Evolutionary conservation across 805 yeast genomes (phyloP).

Genomic region (Starmerella vaccinii): DNA sequence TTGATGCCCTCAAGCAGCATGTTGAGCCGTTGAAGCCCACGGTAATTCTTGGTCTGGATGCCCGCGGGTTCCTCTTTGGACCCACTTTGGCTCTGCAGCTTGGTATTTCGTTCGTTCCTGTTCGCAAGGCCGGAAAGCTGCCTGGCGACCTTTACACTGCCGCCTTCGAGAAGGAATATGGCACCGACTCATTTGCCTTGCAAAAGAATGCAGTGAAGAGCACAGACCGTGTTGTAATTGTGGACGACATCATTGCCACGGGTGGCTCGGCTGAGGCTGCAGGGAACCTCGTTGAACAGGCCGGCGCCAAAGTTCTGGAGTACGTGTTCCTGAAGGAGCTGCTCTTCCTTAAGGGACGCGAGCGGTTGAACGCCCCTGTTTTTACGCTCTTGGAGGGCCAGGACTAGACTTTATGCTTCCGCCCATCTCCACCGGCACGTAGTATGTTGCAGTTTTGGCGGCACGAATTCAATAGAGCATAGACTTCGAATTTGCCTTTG

Average conservation of each 20-base stretch:
- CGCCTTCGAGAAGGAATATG: constrained; percentile 82
- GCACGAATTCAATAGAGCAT: background rate
- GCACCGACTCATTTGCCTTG: constrained; percentile 76
- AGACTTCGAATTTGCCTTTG: background rate
- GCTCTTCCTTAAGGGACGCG: constrained; percentile 89
- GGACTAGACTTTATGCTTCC: constrained; percentile 6
- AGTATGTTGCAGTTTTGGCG: too few relatives aligned
- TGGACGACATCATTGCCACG: constrained; percentile 95
- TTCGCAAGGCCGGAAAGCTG: constrained; percentile 89
- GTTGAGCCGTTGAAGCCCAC: constrained; percentile 57
- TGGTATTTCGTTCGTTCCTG: constrained; percentile 85
- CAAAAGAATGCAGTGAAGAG: constrained; percentile 71
- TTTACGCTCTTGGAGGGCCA: constrained; percentile 84
- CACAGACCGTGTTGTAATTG: constrained; percentile 73
- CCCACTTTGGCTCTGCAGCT: constrained; percentile 87
- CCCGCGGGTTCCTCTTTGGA: constrained; percentile 94
- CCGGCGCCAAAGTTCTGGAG: constrained; percentile 65
- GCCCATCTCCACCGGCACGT: too few relatives aligned
- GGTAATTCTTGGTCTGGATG: constrained; percentile 86
- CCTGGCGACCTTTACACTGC: constrained; percentile 76
- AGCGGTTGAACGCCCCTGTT: constrained; percentile 73
- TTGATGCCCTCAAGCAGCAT: constrained; percentile 71
- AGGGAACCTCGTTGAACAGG: constrained; percentile 62
- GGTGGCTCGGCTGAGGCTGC: constrained; percentile 97
- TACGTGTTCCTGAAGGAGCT: constrained; percentile 87